Base-by-base conservation (phyloP, 2,329 filamentous ascomycete species). In the Xylaria digitata region DNA sequence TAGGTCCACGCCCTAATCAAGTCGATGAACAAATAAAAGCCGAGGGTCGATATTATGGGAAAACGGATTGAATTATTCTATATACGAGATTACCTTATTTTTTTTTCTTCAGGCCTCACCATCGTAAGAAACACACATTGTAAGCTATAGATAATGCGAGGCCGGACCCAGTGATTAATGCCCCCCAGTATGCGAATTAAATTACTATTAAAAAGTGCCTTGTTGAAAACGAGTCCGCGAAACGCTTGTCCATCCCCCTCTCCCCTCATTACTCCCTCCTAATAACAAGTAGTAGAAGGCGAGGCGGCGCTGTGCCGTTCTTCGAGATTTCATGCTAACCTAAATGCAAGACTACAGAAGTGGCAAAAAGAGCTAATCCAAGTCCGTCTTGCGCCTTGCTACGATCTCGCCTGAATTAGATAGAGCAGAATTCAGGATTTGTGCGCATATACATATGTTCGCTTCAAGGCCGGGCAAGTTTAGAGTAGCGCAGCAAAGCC, bases 401-500 rank as follows among this genome's bases (percentile, higher is more conserved):
- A 23, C 40, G 23, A 23, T 9, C 11, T 54, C 9, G 19, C 8
- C 21, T 40, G 21, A 17, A 54, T 17, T 32, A n/a, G 34, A 15
- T 7, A 11, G 4, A 3, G 34, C 17, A 9, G 11, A 48, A 50
- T 46, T n/a, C 37, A 9, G 19, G 21, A 17, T 26, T 23, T 11
- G 30, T 37, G 8, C 11, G 8, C 19, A 37, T 15, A 23, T 63
- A 15, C 15, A 3, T 34, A 9, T 34, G 32, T 9, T n/a, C 26
- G 11, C 64, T 69, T 55, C 53, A 66, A 32, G 19, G 55, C 59
- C 43, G 40, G 26, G 19, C 19, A 40, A 19, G 42, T 63, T 70
- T 62, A 77, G 30, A 77, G 65, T 50, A 77, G 19, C n/a, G 67
- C 69, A 15, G 70, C 73, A 23, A 77, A 52, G 23, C 75, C 76